Evolutionary conservation across 441 rosid genomes (phyloP).

Genomic region (Croton setiger): DNA sequence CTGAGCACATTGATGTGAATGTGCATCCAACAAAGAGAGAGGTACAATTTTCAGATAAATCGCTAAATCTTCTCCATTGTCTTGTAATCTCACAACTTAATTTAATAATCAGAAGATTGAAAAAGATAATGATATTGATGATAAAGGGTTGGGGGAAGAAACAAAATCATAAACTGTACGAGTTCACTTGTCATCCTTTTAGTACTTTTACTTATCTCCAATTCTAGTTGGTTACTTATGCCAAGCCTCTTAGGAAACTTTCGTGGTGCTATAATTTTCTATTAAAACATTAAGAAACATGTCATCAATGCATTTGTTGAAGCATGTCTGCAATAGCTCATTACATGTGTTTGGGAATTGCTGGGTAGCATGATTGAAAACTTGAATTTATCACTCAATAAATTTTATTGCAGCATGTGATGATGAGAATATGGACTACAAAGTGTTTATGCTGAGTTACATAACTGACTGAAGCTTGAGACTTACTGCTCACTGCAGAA

Average conservation of each 20-base stretch:
- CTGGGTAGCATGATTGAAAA: not conserved
- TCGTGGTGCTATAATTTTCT: not conserved
- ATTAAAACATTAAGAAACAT: not conserved
- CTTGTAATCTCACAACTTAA: not conserved
- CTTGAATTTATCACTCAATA: too few species aligned
- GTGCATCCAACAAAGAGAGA: slow-evolving; percentile 96
- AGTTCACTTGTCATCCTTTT: not conserved
- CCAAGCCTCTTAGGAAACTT: not conserved
- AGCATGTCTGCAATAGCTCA: not conserved
- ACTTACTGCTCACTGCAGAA: too few species aligned
- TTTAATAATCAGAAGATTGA: slow-evolving; percentile 5
- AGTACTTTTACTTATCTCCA: not conserved
- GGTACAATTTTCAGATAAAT: slow-evolving; percentile 36
- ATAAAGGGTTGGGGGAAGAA: too few species aligned
- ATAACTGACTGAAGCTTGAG: too few species aligned
- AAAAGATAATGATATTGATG: not conserved
- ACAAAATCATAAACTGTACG: not conserved
- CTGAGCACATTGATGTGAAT: slow-evolving; percentile 92
- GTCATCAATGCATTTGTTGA: not conserved
- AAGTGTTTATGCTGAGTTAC: too few species aligned
- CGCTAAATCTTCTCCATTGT: not conserved
- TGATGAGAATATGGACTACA: too few species aligned
- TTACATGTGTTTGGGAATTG: not conserved
- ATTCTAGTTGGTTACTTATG: not conserved
- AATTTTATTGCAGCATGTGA: too few species aligned